Percentiles rank a stretch among this genome's conserved stretches.
These are phyloP conservation scores for Prunus persica DNA, from an alignment of 306 rosid species.

Conservation along the genomic window DNA sequence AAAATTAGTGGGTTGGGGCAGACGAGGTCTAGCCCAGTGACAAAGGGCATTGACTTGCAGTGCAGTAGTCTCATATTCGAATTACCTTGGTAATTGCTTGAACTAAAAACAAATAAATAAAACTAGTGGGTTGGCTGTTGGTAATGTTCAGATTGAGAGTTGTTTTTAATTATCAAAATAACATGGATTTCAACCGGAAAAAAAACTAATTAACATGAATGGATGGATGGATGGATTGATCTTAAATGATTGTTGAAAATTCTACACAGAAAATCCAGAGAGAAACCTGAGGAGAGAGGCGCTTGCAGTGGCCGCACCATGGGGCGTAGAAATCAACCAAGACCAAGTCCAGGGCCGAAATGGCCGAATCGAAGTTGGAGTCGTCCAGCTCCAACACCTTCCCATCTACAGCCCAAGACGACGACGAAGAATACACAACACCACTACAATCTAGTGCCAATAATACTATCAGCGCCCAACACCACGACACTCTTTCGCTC, in stretches of 20 bases:
- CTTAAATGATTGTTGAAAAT: neutral
- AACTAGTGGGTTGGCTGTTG: no score
- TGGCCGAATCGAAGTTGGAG: conserved; percentile 80
- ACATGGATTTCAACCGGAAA: neutral
- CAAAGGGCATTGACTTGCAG: no score
- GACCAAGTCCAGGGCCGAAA: conserved; percentile 69
- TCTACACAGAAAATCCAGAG: neutral
- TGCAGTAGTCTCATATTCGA: no score
- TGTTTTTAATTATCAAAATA: conserved; percentile 1
- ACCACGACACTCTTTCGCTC: neutral
- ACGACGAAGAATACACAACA: conserved; percentile 14
- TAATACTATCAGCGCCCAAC: neutral
- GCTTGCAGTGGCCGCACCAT: conserved; percentile 99
- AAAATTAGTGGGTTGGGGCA: no score
- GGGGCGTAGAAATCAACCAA: conserved; percentile 95
- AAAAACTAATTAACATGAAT: conserved; percentile 4
- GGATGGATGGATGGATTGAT: neutral
- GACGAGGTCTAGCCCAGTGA: no score
- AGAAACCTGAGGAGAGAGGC: conserved; percentile 87
- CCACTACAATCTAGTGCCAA: neutral
- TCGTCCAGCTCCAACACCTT: conserved; percentile 80
- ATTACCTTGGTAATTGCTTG: no score
- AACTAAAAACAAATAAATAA: no score
- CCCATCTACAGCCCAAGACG: conserved; percentile 60
- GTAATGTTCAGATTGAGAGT: no score